phyloP scores from a whole-genome alignment of 805 yeast species.

The Nakazawaea holstii region DNA sequence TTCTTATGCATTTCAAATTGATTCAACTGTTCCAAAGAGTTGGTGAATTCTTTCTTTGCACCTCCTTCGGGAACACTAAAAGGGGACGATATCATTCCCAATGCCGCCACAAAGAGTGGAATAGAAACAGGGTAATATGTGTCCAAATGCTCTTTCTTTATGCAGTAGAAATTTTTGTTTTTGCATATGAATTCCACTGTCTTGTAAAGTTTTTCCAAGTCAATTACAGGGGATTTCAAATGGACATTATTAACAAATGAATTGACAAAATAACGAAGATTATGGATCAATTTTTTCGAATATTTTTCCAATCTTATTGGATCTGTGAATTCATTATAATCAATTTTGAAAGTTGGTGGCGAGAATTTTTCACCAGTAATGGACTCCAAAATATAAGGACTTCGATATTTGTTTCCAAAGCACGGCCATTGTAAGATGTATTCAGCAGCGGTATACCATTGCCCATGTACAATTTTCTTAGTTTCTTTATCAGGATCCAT shows the following conservation, averaged over 20 bases:
- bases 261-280: constrained; percentile 7
- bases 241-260: constrained; percentile 11
- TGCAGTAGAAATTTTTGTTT: background rate
- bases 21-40: constrained; percentile 3
- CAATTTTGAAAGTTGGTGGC: background rate
- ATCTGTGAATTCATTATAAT: constrained; percentile 2
- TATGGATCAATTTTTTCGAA: constrained; percentile 1
- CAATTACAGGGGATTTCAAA: constrained; percentile 9
- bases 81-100: constrained; percentile 8
- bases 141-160: background rate
- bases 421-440: constrained; percentile 8
- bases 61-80: background rate
- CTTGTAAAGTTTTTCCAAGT: constrained; percentile 2
- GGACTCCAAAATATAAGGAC: background rate
- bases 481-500: background rate
- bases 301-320: background rate
- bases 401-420: background rate
- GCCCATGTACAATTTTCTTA: background rate
- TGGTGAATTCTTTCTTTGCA: background rate
- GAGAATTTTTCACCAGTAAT: background rate
- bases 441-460: constrained; percentile 10
- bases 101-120: background rate
- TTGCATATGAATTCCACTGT: constrained; percentile 5
- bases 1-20: constrained; percentile 2
- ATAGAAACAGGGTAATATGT: constrained; percentile 2